These are phyloP conservation scores for Ophiocytium majus DNA, from an alignment of 352 stramenopile genomes.

Conservation along the genomic window DNA sequence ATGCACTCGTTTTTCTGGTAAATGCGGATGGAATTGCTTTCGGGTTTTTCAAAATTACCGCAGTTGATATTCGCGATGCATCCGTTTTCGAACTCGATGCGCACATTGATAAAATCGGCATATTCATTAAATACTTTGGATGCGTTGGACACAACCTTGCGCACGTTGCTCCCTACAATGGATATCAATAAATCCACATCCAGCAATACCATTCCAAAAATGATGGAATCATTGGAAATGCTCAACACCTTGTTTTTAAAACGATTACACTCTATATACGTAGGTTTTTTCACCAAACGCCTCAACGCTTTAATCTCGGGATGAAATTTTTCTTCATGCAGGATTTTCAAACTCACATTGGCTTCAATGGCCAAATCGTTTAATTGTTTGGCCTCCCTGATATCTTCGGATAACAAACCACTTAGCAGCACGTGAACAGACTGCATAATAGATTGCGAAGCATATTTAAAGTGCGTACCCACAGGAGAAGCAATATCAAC, in stretches of 20 bases:
- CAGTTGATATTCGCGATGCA: background rate
- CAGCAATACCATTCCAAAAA: background rate
- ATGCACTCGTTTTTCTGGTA: too few species aligned
- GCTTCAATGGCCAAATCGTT: background rate
- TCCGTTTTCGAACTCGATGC: constrained; percentile 4
- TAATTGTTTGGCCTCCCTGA: background rate
- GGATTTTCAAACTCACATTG: background rate
- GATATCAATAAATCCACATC: background rate
- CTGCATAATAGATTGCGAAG: background rate
- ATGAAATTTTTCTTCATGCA: background rate
- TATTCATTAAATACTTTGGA: background rate
- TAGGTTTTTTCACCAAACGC: background rate
- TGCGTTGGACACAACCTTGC: background rate
- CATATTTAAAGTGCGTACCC: background rate
- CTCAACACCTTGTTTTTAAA: background rate
- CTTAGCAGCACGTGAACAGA: background rate
- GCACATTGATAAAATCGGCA: background rate
- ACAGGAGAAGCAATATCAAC: background rate
- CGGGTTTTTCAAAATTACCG: too few species aligned
- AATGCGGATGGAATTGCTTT: too few species aligned
- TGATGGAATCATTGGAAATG: background rate
- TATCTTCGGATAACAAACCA: background rate
- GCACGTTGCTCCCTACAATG: background rate
- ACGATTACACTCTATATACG: background rate
- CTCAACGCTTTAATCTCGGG: background rate